These are phyloP conservation scores for Hibiscus trionum DNA, from an alignment of 345 rosid genomes.

Conservation along the genomic window DNA sequence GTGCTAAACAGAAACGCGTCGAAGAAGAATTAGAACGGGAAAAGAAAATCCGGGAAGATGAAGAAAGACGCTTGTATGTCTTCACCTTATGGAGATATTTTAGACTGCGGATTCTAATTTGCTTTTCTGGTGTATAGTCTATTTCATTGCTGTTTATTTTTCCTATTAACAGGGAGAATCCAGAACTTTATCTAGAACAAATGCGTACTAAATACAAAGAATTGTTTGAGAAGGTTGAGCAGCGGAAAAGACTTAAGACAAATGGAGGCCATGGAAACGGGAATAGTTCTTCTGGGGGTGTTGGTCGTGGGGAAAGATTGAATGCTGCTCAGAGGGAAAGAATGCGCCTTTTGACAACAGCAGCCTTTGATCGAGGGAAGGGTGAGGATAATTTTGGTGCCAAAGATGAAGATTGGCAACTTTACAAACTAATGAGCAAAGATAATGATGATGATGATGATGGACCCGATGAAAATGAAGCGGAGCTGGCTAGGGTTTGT, in stretches of 20 bases:
- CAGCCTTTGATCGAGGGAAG: conserved; percentile 96
- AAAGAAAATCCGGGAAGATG: conserved; percentile 67
- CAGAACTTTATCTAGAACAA: conserved; percentile 74
- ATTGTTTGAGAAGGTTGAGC: conserved; percentile 70
- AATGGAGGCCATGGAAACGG: conserved; percentile 70
- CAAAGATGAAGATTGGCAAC: conserved; percentile 96
- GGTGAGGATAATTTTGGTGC: conserved; percentile 92
- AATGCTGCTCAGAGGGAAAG: conserved; percentile 91
- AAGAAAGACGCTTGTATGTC: conserved; percentile 75
- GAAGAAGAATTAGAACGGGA: conserved; percentile 80
- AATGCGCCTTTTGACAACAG: conserved; percentile 90
- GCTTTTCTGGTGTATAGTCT: background rate
- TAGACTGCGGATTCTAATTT: background rate
- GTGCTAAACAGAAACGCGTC: conserved; percentile 82
- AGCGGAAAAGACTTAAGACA: conserved; percentile 75
- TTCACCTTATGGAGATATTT: conserved; percentile 5
- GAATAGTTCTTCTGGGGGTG: conserved; percentile 54
- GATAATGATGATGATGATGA: conserved; percentile 51
- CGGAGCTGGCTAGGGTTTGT: conserved; percentile 59
- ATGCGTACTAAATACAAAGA: conserved; percentile 64
- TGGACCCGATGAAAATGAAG: conserved; percentile 57
- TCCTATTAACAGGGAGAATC: conserved; percentile 57
- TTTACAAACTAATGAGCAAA: conserved; percentile 86
- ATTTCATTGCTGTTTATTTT: background rate
- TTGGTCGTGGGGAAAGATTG: conserved; percentile 94